Base-by-base conservation (phyloP, 352 stramenopile species). In the Phytophthora brassicae region DNA sequence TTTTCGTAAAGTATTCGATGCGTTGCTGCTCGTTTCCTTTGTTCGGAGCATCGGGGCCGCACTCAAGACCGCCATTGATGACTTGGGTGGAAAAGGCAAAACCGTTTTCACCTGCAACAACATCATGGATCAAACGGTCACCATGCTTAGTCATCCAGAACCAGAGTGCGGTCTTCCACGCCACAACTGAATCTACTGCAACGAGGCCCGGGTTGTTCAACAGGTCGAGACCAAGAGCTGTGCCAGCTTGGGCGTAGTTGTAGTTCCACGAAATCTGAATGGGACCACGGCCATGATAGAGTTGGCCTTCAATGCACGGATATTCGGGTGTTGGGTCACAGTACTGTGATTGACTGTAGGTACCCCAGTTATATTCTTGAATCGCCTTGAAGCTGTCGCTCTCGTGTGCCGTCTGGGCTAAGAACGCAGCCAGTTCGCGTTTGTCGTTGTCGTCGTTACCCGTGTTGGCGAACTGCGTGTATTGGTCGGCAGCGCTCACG, bases 261-360 rank as follows among this genome's bases (percentile, higher is more conserved):
- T 82, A 81, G 62, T 82, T 84, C 75, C 75, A 84, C 16, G 66
- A 74, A 23, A 84, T 56, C 57, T 78, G 67, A 50, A 85, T 82
- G 13, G 75, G 64, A 9, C 75, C 75, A n/a, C 75, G 75, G 19
- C 72, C 75, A 20, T 84, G 69, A 53, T 84, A 81, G 20, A 70
- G 72, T 14, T 61, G 63, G 11, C 70, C 75, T 4, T 60, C 19
- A 17, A 54, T 57, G 36, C 75, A 84, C 16, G 70, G 46, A 63
- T 64, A 1, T 54, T 66, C 9, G n/a, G n/a, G 54, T 74, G 47
- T 68, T 64, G n/a, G n/a, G 50, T 85, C 70, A 35, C 75, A 85
- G 61, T 82, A 82, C 56, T 80, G 68, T 41, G 49, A 68, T 36
- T 72, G 63, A 1, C 51, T 68, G 60, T 77, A 81, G n/a, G 62